Evolutionary conservation across 495 filamentous ascomycete genomes (phyloP).

Genomic region (Aspergillus incahuasiensis): DNA sequence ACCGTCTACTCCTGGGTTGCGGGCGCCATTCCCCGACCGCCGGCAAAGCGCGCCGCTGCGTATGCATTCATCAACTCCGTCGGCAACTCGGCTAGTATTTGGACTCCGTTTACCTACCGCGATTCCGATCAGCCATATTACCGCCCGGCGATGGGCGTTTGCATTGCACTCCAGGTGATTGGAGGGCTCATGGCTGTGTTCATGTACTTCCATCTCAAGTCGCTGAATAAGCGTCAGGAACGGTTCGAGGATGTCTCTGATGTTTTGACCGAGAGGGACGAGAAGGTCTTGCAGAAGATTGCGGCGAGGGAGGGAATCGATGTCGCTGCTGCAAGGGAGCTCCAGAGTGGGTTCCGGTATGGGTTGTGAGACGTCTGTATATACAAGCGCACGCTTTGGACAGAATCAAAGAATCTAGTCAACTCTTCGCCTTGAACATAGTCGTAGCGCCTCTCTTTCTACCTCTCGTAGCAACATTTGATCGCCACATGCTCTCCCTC

Average conservation of each 20-base stretch:
- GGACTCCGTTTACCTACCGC: constrained; percentile 51
- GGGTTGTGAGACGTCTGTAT: constrained; percentile 17
- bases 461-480: no score
- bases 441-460: no score
- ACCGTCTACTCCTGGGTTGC: constrained; percentile 54
- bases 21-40: constrained; percentile 47
- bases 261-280: constrained; percentile 37
- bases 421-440: neutral
- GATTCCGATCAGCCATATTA: constrained; percentile 36
- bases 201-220: constrained; percentile 40
- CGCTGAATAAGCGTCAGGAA: constrained; percentile 43
- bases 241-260: constrained; percentile 41
- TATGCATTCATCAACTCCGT: constrained; percentile 53
- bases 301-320: constrained; percentile 48
- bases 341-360: constrained; percentile 49
- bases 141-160: constrained; percentile 41
- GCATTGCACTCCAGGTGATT: constrained; percentile 43
- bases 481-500: no score
- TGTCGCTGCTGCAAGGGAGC: constrained; percentile 37
- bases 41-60: constrained; percentile 50
- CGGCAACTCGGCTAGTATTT: constrained; percentile 50
- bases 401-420: no score
- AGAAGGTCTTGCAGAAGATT: constrained; percentile 39
- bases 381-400: no score
- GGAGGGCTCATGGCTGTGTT: constrained; percentile 33